Base-by-base conservation (phyloP, 2,329 filamentous ascomycete species). In the Cercospora zeae-maydis region DNA sequence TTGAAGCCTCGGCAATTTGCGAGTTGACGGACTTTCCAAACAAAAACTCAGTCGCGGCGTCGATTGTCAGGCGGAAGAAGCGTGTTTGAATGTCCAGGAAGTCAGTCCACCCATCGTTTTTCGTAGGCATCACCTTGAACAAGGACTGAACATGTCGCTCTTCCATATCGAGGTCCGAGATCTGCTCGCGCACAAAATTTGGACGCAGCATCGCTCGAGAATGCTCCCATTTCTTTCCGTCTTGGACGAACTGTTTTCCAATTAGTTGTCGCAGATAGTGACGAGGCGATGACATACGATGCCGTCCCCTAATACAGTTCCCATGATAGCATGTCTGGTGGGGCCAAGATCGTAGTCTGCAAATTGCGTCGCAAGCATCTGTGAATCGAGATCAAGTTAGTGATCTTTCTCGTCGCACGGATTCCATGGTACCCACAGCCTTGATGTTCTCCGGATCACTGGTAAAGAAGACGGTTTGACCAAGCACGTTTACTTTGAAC, bases 21-120 rank as follows among this genome's bases (percentile, higher is more conserved):
- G 76, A 65, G 72, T 74, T 69, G 3, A 76, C 72, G 8, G 70
- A 78, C 62, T 80, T 75, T 64, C 80, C 65, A 45, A 66, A 70
- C 5, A 82, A 73, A 63, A 82, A 82, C 47, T 82, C 80, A 2
- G 79, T 81, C 0, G 80, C 79, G n/a, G 78, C 76, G 64, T 82
- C 80, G 61, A 82, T 78, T 1, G 80, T 82, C 10, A 81, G 64
- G n/a, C 75, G 72, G 74, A 82, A 82, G 73, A 82, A 81, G 13
- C 81, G 74, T 11, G 68, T 66, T 37, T 75, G 73, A n/a, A 75
- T 67, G 52, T 75, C 67, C 11, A 68, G 66, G 30, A 68, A 69
- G 5, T 64, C 64, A n/a, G 73, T 75, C 73, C 73, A 75, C 42
- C 72, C 71, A 55, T 69, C 68, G 14, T 67, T 49, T 19, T 68